Evolutionary conservation across 2,329 filamentous ascomycete species (phyloP), one percentile per base, ranked within the genome.

Genomic region (Pseudofabraea citricarpa): DNA sequence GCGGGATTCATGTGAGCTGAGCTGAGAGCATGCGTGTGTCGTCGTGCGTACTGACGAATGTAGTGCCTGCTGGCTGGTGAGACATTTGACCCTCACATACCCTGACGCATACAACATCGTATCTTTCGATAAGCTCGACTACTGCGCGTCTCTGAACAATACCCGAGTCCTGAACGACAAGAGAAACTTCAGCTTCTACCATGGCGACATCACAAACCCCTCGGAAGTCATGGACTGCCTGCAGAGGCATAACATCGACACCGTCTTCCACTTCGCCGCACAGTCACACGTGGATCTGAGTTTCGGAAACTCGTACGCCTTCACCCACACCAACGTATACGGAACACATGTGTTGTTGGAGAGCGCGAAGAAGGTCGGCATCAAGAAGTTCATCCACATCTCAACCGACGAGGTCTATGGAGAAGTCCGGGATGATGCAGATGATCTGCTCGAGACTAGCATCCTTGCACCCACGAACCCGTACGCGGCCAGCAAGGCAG

Each of bases 391-490:
- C 64, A 83, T 91, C 56, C 87, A 91, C 63, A 80, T 91, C 50
- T 89, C 85, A 8, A 91, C 87, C 1, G 87, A 93, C 60, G 87
- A 91, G 67, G 87, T 91, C 2, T 91, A 91, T 55, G 87, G 87
- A 32, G 87, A 91, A 61, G 84, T 88, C 46, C 79, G 79, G 46
- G 79, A 83, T 40, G 83, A 81, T 26, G 81, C 81, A 3, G 83
- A 85, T 47, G 85, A 88, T 57, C 64, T 88, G 51, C 69, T 83
- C 32, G 87, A 90, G 66, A 78, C 79, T 13, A 87, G 84, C 65
- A 79, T 87, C 52, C 71, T 91, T 24, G 81, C 82, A 1, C 87
- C 87, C 0, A 90, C 87, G 16, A 93, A 91, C 57, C 87, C 87
- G 12, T 90, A 90, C 55, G 82, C 85, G 8, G 86, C 86, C 16